A percentile compares a stretch with the other conserved stretches of the same genome.
phyloP scores from a whole-genome alignment of 257 asterid species.

The Solanum commersonii region DNA sequence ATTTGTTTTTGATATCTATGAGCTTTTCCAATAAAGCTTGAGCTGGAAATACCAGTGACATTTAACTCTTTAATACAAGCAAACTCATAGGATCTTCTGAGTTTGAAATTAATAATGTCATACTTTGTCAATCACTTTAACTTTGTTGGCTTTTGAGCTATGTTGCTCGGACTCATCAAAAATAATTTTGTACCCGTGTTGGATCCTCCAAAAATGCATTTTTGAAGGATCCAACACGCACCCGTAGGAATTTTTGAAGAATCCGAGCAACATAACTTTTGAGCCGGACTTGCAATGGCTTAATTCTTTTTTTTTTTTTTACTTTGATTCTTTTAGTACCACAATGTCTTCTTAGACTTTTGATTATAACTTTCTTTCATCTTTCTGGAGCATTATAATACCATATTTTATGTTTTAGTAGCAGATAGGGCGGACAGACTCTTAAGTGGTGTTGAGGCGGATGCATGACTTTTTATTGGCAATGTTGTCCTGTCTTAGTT shows the following conservation, averaged over 20 bases:
- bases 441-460: not conserved
- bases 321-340: not conserved
- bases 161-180: not conserved
- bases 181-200: not conserved
- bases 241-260: not conserved
- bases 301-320: not conserved
- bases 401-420: not conserved
- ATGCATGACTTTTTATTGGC: not conserved
- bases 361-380: not conserved
- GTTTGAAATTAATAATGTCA: not conserved
- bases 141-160: not conserved
- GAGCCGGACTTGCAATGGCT: not conserved
- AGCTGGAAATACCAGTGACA: not conserved
- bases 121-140: not conserved
- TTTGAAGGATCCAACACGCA: not conserved
- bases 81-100: not conserved
- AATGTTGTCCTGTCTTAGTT: not conserved
- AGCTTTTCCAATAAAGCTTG: not conserved
- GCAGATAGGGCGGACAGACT: not conserved
- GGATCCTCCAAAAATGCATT: not conserved
- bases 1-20: not conserved
- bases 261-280: not conserved
- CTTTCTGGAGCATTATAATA: not conserved
- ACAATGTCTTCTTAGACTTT: not conserved
- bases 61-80: not conserved